Conservation (phyloP, 495 filamentous ascomycete genomes). For the Polyplosphaeria fusca region DNA sequence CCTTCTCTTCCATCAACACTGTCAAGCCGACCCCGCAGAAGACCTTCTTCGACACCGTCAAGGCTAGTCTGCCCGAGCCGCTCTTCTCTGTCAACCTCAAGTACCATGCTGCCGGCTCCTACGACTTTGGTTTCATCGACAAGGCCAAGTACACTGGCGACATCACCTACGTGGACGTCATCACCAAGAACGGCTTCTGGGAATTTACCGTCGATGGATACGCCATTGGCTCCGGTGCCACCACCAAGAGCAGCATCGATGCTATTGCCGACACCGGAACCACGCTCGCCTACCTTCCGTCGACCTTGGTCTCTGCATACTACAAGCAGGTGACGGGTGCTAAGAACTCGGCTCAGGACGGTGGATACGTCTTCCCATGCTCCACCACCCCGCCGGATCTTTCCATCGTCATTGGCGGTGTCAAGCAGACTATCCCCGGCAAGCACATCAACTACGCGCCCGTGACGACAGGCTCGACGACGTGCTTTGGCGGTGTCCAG, state of each 20-base stretch:
- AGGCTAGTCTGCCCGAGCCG: slow-evolving; percentile 53
- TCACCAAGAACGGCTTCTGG: slow-evolving; percentile 67
- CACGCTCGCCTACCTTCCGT: slow-evolving; percentile 63
- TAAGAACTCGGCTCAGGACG: slow-evolving; percentile 45
- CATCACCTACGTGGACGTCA: slow-evolving; percentile 60
- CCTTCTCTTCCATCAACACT: slow-evolving; percentile 68
- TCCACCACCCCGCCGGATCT: slow-evolving; percentile 58
- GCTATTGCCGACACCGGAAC: slow-evolving; percentile 68
- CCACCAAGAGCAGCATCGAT: slow-evolving; percentile 42
- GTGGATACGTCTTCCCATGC: slow-evolving; percentile 72
- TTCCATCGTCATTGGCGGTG: slow-evolving; percentile 53
- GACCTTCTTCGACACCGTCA: slow-evolving; percentile 74
- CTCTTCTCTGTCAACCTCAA: slow-evolving; percentile 69
- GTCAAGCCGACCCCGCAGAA: slow-evolving; percentile 58
- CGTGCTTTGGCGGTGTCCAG: slow-evolving; percentile 44
- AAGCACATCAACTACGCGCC: slow-evolving; percentile 55
- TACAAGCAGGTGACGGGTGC: slow-evolving; percentile 58
- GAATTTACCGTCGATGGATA: slow-evolving; percentile 62
- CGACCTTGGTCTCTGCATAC: slow-evolving; percentile 58
- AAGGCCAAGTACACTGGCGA: slow-evolving; percentile 57
- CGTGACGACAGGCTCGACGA: slow-evolving; percentile 34
- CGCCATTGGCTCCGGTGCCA: slow-evolving; percentile 50
- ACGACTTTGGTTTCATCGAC: slow-evolving; percentile 76
- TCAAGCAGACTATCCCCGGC: slow-evolving; percentile 53
- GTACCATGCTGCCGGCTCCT: slow-evolving; percentile 59